A percentile compares a stretch with the other conserved stretches of the same genome.
Evolutionary conservation across 176 grass and related monocot genomes (phyloP).

Genomic region (Lolium rigidum): DNA sequence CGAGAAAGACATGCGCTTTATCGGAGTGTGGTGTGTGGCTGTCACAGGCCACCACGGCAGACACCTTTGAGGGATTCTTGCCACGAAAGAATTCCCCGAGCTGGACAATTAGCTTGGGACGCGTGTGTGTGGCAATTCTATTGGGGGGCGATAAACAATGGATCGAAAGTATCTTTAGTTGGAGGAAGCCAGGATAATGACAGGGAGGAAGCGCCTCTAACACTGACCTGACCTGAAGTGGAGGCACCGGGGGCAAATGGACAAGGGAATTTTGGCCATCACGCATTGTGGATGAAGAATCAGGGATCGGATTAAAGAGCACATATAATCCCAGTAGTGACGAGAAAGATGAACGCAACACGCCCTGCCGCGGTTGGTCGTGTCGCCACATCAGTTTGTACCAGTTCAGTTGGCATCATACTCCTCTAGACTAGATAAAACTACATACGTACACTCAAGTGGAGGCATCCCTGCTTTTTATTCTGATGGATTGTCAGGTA

Average conservation of each 20-base stretch:
- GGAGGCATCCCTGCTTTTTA: neutral
- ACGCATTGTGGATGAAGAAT: slow-evolving; percentile 59
- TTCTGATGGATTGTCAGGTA: neutral
- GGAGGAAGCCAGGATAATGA: slow-evolving; percentile 51
- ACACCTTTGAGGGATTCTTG: slow-evolving; percentile 34
- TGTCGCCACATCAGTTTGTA: slow-evolving; percentile 23
- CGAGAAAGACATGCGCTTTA: slow-evolving; percentile 17
- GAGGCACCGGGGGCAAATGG: slow-evolving; percentile 29
- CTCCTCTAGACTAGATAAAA: neutral
- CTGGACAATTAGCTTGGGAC: neutral
- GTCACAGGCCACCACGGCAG: slow-evolving; percentile 25
- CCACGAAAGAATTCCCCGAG: neutral
- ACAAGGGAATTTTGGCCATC: slow-evolving; percentile 48
- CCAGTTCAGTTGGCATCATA: slow-evolving; percentile 41
- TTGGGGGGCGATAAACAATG: neutral
- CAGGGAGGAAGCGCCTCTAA: slow-evolving; percentile 62
- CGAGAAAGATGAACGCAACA: neutral
- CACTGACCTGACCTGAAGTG: slow-evolving; percentile 43
- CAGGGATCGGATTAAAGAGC: slow-evolving; percentile 35
- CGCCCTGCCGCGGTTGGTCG: neutral
- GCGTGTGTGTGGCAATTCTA: slow-evolving; percentile 18
- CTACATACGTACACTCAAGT: slow-evolving; percentile 15
- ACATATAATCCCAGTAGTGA: slow-evolving; percentile 10
- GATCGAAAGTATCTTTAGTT: slow-evolving; percentile 25
- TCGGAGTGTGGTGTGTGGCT: neutral